phyloP scores from a whole-genome alignment of 1,284 basidiomycete species.

The Ceratorhiza oryzae-sativae region DNA sequence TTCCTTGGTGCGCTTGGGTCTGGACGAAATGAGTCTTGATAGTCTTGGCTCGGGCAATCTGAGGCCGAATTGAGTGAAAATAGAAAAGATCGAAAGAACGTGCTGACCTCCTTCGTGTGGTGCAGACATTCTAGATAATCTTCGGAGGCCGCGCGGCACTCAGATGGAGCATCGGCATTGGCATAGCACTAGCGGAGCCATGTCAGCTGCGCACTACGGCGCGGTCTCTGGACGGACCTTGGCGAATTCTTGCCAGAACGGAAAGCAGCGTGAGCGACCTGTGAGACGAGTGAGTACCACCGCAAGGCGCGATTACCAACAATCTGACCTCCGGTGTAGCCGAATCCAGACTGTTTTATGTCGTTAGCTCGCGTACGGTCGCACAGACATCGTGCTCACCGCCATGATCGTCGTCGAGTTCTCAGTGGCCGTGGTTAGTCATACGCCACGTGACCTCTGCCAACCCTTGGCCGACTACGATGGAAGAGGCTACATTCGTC shows the following conservation, averaged over 20 bases:
- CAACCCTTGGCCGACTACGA: constrained; percentile 35
- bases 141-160: constrained; percentile 78
- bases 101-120: constrained; percentile 83
- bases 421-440: constrained; percentile 16
- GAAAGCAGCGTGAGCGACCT: constrained; percentile 91
- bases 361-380: constrained; percentile 45
- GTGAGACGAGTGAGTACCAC: constrained; percentile 40
- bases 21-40: constrained; percentile 78
- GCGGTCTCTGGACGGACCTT: constrained; percentile 58
- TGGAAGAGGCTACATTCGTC: constrained; percentile 72
- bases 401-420: constrained; percentile 49
- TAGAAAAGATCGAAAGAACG: constrained; percentile 32
- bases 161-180: constrained; percentile 73
- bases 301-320: constrained; percentile 1
- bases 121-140: constrained; percentile 96
- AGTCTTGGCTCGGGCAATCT: constrained; percentile 77
- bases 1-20: constrained; percentile 68
- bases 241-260: constrained; percentile 91
- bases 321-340: constrained; percentile 65
- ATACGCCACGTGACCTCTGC: constrained; percentile 9
- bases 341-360: constrained; percentile 64
- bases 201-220: constrained; percentile 4
- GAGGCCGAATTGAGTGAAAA: constrained; percentile 37
- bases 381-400: constrained; percentile 46
- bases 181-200: constrained; percentile 77